Evolutionary conservation across 768 basidiomycete genomes (phyloP), one percentile per base, ranked within the genome.

Genomic region (Podaxis sp.): DNA sequence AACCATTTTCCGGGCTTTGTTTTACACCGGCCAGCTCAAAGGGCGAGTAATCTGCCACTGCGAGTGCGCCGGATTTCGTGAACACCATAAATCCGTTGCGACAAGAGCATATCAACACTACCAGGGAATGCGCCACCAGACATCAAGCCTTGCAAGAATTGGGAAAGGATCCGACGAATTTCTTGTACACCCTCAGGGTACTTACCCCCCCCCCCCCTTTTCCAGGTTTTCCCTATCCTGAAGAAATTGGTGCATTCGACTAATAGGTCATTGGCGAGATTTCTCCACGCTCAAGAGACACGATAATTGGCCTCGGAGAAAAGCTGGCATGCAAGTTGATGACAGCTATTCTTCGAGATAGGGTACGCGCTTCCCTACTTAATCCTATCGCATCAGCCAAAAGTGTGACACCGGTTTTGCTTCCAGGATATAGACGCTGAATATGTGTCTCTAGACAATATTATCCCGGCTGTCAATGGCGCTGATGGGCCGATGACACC

Each of bases 201-300:
- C 66, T 84, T 73, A 67, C 39, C 8, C 39, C 5, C 7, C 3
- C 22, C 39, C 8, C 39, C 5, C 7, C 3, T 28, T 26, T 17
- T 19, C 19, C 28, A 39, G 30, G 5, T 22, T 13, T 26, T 6
- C 30, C n/a, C 38, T 3, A 36, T 19, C 12, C 52, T 52, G 15
- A 55, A 55, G 39, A 51, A 19, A 12, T 4, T 42, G 11, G 39
- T 65, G 63, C 52, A 53, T 56, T 59, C 49, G 63, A 67, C 64
- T 61, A 57, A 59, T 72, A 97, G 95, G 91, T 99, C 68, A 95
- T 99, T 63, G 92, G 97, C 71, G 97, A 99, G 76, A 96, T 99
- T 59, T 98, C 96, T 3, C 87, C 93, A 22, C 82, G 95, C 63
- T 96, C 95, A 33, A 89, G 89, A 72, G 97, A 99, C 71, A 95